Base-by-base conservation (phyloP, 2,329 filamentous ascomycete genomes). In the Aspergillus clavatus region DNA sequence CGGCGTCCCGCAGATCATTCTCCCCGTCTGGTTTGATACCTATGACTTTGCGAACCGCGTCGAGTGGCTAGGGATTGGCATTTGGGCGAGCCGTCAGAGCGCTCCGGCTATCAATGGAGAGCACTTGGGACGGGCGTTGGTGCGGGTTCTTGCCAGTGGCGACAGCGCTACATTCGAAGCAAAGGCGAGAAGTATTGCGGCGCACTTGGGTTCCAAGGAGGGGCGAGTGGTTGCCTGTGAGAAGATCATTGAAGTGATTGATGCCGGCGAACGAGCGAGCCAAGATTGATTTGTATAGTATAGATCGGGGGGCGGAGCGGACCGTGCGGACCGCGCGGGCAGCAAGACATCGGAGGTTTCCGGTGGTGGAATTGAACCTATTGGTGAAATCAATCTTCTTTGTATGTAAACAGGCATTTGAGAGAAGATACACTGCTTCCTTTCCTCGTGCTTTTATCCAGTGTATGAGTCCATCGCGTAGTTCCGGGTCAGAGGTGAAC, bases 21-120 rank as follows among this genome's bases (percentile, higher is more conserved):
- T 78, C 1, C 73, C 75, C 0, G 48, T 67, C 0, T 76, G 74
- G 74, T 58, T 68, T 0, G 74, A 77, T 40, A 63, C 68, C 0
- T 74, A 73, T 43, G 72, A 73, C 39, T 75, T 67, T 42, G 72
- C 72, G 6, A 58, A 59, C 11, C 62, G 67, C 2, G 70, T 66
- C 0, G 72, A 77, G 52, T 68, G 61, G 40, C 52, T 72, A 0
- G 68, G 68, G 0, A 62, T 77, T 8, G 74, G 73, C 0, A 47
- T 71, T 0, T 72, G 68, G 58, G 71, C 57, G 1, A 68, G 61
- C 39, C 56, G 59, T n/a, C 53, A 55, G 4, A 58, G 58, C 1
- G 65, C 69, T 1, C 70, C 72, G 0, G 48, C 47, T 0, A 59
- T 62, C 52, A 51, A 59, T 6, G 53, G 51, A 1, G 43, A 55